Evolutionary conservation across 352 stramenopile species (phyloP), one percentile per base, ranked within the genome.

Genomic region (Phytophthora aleatoria): DNA sequence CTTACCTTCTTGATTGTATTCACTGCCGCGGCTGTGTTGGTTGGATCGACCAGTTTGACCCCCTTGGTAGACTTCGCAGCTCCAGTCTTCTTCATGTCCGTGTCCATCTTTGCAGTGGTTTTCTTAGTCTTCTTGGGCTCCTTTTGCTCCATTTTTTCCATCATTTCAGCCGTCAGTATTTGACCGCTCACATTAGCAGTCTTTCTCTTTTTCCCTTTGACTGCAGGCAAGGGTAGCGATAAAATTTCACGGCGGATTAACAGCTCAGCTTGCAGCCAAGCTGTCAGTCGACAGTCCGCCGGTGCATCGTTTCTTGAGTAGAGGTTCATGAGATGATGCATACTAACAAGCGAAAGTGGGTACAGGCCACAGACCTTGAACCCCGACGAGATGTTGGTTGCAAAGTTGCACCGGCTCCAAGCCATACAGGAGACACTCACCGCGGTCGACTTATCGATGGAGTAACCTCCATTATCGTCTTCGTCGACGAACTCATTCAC

Each of bases 401-500:
- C 24, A 30, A 49, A 49, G 24, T 33, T 10, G 43, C 43, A 49
- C 6, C 24, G 43, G 3, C 27, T 27, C 43, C 43, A 49, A 49
- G 43, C 24, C 43, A 49, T 33, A 8, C 24, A 49, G 10, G 20
- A 49, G 4, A 33, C 9, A 12, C 24, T 30, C 9, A 35, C 26
- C 5, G 49, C 49, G 2, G 49, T 24, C 4, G 16, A 5, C 9
- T 55, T 55, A 36, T 55, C 31, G 9, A 55, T 55, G 8, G 31
- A 43, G 33, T 44, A 55, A 36, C 33, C 8, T 16, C 49, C 49
- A 27, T 43, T 20, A 1, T 4, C 31, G 20, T 55, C 31, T 3
- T 55, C 49, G 10, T 44, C 49, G 11, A 44, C 28, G 9, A 55
- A 27, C 16, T 45, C 49, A 28, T 44, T 55, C 31, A 55, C 36